These are phyloP conservation scores for Neurospora discreta DNA, from an alignment of 495 filamentous ascomycete species.

Conservation along the genomic window DNA sequence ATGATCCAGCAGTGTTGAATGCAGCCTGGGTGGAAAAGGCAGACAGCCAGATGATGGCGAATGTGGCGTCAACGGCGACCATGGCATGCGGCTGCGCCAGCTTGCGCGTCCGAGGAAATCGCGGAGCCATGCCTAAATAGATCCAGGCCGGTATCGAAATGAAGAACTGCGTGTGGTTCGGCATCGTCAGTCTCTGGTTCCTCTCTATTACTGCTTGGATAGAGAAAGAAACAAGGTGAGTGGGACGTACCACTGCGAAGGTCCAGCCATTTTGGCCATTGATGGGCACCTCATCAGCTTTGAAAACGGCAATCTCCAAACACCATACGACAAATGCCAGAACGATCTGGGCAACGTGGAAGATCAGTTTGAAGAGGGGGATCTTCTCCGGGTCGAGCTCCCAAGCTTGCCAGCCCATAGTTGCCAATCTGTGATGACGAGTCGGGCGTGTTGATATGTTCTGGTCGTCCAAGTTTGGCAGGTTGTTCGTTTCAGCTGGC, in stretches of 20 bases:
- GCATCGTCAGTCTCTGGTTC: slow-evolving; percentile 1
- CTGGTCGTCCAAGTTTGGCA: neutral
- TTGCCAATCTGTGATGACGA: neutral
- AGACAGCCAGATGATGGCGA: slow-evolving; percentile 71
- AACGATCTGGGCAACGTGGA: slow-evolving; percentile 52
- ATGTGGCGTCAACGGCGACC: slow-evolving; percentile 60
- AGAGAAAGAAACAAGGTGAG: neutral
- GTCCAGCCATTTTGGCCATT: slow-evolving; percentile 65
- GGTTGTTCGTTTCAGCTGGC: neutral
- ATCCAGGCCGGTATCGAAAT: slow-evolving; percentile 70
- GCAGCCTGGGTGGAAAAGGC: slow-evolving; percentile 68
- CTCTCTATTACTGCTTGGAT: neutral
- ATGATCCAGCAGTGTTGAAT: slow-evolving; percentile 43
- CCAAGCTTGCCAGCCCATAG: slow-evolving; percentile 28
- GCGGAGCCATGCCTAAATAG: slow-evolving; percentile 72
- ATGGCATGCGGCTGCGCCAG: slow-evolving; percentile 78
- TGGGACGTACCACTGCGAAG: slow-evolving; percentile 58
- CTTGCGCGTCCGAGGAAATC: slow-evolving; percentile 69
- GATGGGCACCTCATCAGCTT: slow-evolving; percentile 46
- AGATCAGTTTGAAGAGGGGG: slow-evolving; percentile 43
- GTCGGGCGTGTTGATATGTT: neutral
- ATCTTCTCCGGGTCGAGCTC: slow-evolving; percentile 40
- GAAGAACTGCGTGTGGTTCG: slow-evolving; percentile 53
- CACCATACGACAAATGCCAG: slow-evolving; percentile 61
- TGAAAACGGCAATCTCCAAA: slow-evolving; percentile 61